Percentiles rank a stretch among this genome's conserved stretches.
These are phyloP conservation scores for Neofusicoccum umdonicola DNA, from an alignment of 2,329 filamentous ascomycete genomes.

Conservation along the genomic window DNA sequence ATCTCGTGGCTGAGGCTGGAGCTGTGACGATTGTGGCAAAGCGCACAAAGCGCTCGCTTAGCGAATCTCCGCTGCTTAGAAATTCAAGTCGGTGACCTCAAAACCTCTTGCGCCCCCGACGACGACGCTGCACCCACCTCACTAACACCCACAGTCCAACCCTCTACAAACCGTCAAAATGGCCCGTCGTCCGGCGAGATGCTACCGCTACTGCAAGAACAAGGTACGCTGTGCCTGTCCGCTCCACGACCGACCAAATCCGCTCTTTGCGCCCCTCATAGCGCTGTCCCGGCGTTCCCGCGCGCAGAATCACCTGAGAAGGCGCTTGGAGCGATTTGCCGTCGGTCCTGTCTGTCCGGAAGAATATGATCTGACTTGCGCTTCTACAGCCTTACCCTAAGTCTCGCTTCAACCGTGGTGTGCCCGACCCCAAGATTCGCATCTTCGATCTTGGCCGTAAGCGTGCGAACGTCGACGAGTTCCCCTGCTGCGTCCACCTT, in stretches of 20 bases:
- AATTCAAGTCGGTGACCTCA: slow-evolving; percentile 18
- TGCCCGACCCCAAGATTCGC: slow-evolving; percentile 75
- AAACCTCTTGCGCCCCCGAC: slow-evolving; percentile 17
- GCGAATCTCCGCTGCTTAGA: slow-evolving; percentile 16
- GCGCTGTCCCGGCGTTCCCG: background rate
- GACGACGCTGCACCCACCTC: slow-evolving; percentile 4
- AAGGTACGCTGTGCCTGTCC: slow-evolving; percentile 65
- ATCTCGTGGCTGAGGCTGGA: background rate
- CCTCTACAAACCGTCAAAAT: slow-evolving; percentile 72
- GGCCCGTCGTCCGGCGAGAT: slow-evolving; percentile 98
- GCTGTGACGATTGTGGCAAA: slow-evolving; percentile 15
- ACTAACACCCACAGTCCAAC: slow-evolving; percentile 36
- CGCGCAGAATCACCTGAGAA: background rate
- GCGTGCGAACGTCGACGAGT: slow-evolving; percentile 98
- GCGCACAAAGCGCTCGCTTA: slow-evolving; percentile 16
- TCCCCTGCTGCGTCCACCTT: slow-evolving; percentile 96
- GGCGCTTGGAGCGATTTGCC: background rate
- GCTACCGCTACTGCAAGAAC: slow-evolving; percentile 99
- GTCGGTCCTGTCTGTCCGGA: background rate
- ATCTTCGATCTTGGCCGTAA: slow-evolving; percentile 99
- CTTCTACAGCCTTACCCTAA: slow-evolving; percentile 83
- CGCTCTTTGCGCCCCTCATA: background rate
- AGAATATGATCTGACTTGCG: slow-evolving; percentile 10
- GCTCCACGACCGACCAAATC: background rate
- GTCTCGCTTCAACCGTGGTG: slow-evolving; percentile 99